Evolutionary conservation across 176 grass and related monocot species (phyloP).

Genomic region (Hsuehochloa calcarea): DNA sequence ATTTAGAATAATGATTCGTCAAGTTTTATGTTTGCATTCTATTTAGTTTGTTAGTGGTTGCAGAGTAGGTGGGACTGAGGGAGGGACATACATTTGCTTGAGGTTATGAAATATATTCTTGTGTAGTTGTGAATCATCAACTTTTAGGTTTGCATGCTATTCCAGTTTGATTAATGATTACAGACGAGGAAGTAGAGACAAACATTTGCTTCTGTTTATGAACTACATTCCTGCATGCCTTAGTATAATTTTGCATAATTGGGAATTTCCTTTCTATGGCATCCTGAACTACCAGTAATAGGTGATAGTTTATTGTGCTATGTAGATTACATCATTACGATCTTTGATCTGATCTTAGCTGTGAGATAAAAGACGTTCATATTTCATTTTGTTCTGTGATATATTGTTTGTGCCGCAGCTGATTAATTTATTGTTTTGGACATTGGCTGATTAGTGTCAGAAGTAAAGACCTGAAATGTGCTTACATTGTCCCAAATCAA

Average conservation of each 20-base stretch:
- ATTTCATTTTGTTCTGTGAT: conserved; percentile 6
- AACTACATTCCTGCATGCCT: not conserved
- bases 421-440: not conserved
- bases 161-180: conserved; percentile 4
- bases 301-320: not conserved
- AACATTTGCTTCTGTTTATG: not conserved
- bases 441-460: not conserved
- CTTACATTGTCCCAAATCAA: not conserved
- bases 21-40: not conserved
- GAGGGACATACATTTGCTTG: not conserved
- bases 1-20: not conserved
- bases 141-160: not conserved
- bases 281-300: not conserved
- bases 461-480: not conserved
- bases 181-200: not conserved
- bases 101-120: not conserved
- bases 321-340: too few species aligned
- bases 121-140: not conserved
- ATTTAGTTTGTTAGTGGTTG: not conserved
- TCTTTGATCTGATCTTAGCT: not conserved
- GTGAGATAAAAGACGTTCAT: not conserved
- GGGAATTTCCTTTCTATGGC: not conserved
- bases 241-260: not conserved
- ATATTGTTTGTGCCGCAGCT: not conserved
- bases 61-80: not conserved